phyloP scores from a whole-genome alignment of 2,329 filamentous ascomycete species.

The Fusarium protoensiforme region DNA sequence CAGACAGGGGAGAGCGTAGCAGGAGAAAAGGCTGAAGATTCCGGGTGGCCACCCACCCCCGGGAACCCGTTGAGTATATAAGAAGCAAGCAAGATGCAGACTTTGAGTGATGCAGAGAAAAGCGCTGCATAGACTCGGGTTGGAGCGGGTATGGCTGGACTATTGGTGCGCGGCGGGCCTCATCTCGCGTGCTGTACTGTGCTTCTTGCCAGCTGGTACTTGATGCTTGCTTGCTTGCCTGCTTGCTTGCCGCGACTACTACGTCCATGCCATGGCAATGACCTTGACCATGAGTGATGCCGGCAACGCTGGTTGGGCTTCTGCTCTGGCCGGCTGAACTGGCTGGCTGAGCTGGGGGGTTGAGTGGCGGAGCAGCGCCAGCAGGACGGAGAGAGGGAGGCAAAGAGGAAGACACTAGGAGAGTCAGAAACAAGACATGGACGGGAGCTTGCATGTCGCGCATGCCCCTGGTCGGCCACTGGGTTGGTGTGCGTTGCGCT shows the following conservation, averaged over 20 bases:
- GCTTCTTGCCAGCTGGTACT: conserved; percentile 15
- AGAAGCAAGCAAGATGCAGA: conserved; percentile 40
- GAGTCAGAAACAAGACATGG: conserved; percentile 24
- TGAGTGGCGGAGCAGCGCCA: conserved; percentile 19
- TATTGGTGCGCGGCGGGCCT: conserved; percentile 41
- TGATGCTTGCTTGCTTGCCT: conserved; percentile 15
- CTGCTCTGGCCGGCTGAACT: conserved; percentile 16
- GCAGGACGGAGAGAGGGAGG: conserved; percentile 19
- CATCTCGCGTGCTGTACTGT: conserved; percentile 37
- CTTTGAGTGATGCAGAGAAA: conserved; percentile 25
- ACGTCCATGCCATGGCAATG: conserved; percentile 20
- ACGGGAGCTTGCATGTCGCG: conserved; percentile 40
- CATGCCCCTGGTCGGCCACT: conserved; percentile 19
- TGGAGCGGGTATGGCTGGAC: conserved; percentile 36
- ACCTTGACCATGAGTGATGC: conserved; percentile 24
- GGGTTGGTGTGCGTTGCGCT: neutral
- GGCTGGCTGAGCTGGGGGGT: conserved; percentile 17
- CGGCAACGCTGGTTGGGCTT: conserved; percentile 33
- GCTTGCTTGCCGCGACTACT: conserved; percentile 13
- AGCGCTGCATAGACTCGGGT: conserved; percentile 35
- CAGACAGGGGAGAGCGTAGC: conserved; percentile 24
- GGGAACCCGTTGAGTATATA: conserved; percentile 37
- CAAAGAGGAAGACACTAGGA: conserved; percentile 21
- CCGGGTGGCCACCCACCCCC: conserved; percentile 33
- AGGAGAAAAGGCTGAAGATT: conserved; percentile 36